Evolutionary conservation across 345 rosid species (phyloP).

Genomic region (Eucalyptus coolabah): DNA sequence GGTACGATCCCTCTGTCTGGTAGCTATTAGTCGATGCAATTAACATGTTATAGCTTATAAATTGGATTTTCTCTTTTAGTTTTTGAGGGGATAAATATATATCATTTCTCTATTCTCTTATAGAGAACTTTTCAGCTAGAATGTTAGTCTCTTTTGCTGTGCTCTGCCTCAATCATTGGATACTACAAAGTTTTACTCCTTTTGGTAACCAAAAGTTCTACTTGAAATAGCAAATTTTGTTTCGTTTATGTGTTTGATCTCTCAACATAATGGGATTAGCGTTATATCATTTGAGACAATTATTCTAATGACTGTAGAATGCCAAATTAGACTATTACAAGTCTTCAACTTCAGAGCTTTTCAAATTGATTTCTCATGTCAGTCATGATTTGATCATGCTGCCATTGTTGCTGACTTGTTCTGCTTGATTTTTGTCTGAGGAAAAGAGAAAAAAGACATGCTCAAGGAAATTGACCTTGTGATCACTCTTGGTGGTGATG

Average conservation of each 20-base stretch:
- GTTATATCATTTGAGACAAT: not conserved
- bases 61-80: not conserved
- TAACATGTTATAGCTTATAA: not conserved
- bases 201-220: not conserved
- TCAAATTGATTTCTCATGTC: not conserved
- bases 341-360: not conserved
- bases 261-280: not conserved
- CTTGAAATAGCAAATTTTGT: not conserved
- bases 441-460: not conserved
- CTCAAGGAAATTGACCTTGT: slow-evolving; percentile 88
- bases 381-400: not conserved
- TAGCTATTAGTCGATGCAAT: not conserved
- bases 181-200: not conserved
- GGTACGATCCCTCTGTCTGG: not conserved
- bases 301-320: not conserved
- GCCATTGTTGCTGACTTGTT: not conserved
- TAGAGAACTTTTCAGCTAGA: not conserved
- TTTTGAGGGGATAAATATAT: not conserved
- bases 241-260: not conserved
- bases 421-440: not conserved
- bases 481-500: slow-evolving; percentile 98
- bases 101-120: not conserved
- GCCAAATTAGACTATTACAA: not conserved
- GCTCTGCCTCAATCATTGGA: not conserved
- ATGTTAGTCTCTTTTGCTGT: not conserved